Conservation (phyloP, 371 early-diverging fungal genomes). For the Mycotypha africana region DNA sequence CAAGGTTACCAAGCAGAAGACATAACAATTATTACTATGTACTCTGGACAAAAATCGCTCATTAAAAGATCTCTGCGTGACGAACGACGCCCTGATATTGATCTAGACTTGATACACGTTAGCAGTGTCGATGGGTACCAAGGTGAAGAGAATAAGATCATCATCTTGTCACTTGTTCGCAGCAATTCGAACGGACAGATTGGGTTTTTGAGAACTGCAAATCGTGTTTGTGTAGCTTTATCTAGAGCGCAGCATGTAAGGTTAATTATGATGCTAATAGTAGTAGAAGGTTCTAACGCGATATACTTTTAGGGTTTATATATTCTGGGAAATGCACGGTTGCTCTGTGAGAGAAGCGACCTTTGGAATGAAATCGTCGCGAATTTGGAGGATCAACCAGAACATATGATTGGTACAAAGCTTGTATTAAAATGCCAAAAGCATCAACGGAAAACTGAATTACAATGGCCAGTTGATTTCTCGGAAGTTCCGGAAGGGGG, state of each 20-base stretch:
- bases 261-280: too few relatives aligned
- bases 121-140: slow-evolving; percentile 80
- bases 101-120: slow-evolving; percentile 37
- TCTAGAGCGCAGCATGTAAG: slow-evolving; percentile 64
- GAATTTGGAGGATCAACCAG: slow-evolving; percentile 21
- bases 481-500: slow-evolving; percentile 45
- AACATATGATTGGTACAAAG: slow-evolving; percentile 34
- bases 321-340: slow-evolving; percentile 61
- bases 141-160: slow-evolving; percentile 73
- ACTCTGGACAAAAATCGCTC: slow-evolving; percentile 49
- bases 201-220: slow-evolving; percentile 71
- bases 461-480: slow-evolving; percentile 51
- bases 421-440: slow-evolving; percentile 36
- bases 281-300: too few relatives aligned
- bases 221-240: slow-evolving; percentile 74
- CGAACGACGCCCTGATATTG: slow-evolving; percentile 20
- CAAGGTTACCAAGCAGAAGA: slow-evolving; percentile 42
- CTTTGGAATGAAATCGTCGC: slow-evolving; percentile 56
- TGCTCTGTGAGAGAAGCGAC: slow-evolving; percentile 48
- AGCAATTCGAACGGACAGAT: slow-evolving; percentile 53
- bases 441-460: slow-evolving; percentile 31
- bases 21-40: slow-evolving; percentile 61
- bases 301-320: slow-evolving; percentile 57
- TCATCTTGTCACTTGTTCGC: slow-evolving; percentile 66
- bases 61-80: slow-evolving; percentile 34